Evolutionary conservation across 139 green algal genomes (phyloP).

Genomic region (Mychonastes homosphaera): DNA sequence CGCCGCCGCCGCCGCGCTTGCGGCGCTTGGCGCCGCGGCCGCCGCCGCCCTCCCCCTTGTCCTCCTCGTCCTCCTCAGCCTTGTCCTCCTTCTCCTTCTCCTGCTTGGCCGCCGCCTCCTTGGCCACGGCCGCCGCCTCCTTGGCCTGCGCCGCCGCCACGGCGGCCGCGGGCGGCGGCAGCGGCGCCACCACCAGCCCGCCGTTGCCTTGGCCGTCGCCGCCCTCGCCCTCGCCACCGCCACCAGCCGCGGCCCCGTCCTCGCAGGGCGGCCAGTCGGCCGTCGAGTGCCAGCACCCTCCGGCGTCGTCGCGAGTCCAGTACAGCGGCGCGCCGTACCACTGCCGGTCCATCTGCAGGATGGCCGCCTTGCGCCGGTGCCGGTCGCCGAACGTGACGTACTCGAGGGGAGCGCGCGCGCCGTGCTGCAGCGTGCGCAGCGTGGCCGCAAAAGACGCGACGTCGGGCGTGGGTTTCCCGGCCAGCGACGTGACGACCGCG

Average conservation of each 20-base stretch:
- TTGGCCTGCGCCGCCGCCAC: background rate
- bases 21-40: too few species aligned
- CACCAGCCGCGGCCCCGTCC: too few species aligned
- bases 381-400: conserved; percentile 58
- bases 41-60: too few species aligned
- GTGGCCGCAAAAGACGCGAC: conserved; percentile 28
- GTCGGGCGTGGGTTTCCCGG: conserved; percentile 47
- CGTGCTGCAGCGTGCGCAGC: conserved; percentile 32
- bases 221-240: conserved; percentile 6
- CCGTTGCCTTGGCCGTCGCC: background rate
- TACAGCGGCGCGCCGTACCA: conserved; percentile 67
- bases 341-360: conserved; percentile 48
- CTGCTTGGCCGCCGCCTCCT: background rate
- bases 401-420: conserved; percentile 56
- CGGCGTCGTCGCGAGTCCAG: conserved; percentile 58
- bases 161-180: background rate
- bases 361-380: conserved; percentile 41
- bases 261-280: conserved; percentile 26
- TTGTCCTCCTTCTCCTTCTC: conserved; percentile 5
- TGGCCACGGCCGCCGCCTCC: background rate
- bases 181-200: background rate
- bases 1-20: too few species aligned
- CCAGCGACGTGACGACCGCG: conserved; percentile 65
- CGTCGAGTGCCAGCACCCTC: conserved; percentile 37
- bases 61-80: too few species aligned